Evolutionary conservation across 2,329 filamentous ascomycete genomes (phyloP).

Genomic region (Berkeleyomyces rouxiae): DNA sequence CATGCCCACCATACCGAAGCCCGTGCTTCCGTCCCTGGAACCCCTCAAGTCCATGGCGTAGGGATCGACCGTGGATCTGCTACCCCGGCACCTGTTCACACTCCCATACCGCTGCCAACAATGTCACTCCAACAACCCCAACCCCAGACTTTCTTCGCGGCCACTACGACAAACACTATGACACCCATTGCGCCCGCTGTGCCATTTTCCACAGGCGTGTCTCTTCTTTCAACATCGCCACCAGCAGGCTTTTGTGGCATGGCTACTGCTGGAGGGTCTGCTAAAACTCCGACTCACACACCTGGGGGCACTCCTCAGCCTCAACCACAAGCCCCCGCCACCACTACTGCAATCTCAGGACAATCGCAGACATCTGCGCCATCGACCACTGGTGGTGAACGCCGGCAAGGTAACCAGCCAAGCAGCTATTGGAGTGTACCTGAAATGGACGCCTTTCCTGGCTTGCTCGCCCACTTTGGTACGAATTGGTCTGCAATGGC

Average conservation of each 20-base stretch:
- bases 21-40: slow-evolving; percentile 20
- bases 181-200: not conserved
- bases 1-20: slow-evolving; percentile 31
- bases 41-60: slow-evolving; percentile 25
- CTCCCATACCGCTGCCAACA: slow-evolving; percentile 9
- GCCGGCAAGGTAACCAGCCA: slow-evolving; percentile 39
- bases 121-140: slow-evolving; percentile 22
- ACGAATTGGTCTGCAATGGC: slow-evolving; percentile 66
- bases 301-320: not conserved
- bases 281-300: not conserved
- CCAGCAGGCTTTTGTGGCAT: slow-evolving; percentile 4
- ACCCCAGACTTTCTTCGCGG: slow-evolving; percentile 17
- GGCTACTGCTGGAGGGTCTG: not conserved
- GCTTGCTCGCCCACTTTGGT: slow-evolving; percentile 55
- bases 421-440: slow-evolving; percentile 82
- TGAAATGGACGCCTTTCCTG: slow-evolving; percentile 61
- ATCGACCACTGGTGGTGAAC: slow-evolving; percentile 32
- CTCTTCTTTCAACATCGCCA: slow-evolving; percentile 1
- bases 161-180: slow-evolving; percentile 16
- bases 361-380: slow-evolving; percentile 25
- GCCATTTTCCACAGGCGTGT: not conserved
- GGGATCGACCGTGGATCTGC: not conserved
- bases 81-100: slow-evolving; percentile 2
- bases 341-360: slow-evolving; percentile 19
- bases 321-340: slow-evolving; percentile 14